Evolutionary conservation across 1,139 yeast species (phyloP).

Genomic region (Magnusiomyces fungicola): DNA sequence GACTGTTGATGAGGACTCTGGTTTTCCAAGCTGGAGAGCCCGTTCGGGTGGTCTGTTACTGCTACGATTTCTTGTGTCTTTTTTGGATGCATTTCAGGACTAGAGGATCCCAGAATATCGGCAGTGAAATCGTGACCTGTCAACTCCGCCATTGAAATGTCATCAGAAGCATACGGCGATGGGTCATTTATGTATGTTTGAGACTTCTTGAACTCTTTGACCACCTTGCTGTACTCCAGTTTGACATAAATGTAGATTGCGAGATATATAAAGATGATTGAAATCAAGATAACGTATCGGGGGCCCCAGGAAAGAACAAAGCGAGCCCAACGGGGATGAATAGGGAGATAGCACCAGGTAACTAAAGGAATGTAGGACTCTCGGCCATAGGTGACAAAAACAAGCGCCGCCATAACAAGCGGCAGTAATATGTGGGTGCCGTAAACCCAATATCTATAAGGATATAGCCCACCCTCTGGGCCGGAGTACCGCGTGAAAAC

Average conservation of each 20-base stretch:
- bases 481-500: constrained; percentile 46
- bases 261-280: constrained; percentile 59
- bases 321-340: constrained; percentile 66
- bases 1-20: neutral
- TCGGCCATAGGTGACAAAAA: constrained; percentile 44
- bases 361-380: constrained; percentile 37
- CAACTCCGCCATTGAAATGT: neutral
- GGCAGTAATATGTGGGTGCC: constrained; percentile 56
- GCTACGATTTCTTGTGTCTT: neutral
- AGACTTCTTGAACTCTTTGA: constrained; percentile 24
- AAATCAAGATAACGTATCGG: constrained; percentile 56
- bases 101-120: neutral
- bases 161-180: neutral
- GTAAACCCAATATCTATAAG: constrained; percentile 53
- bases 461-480: constrained; percentile 70
- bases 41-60: neutral
- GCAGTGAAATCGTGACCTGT: constrained; percentile 6
- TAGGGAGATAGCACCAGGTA: constrained; percentile 79
- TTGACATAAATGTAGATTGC: constrained; percentile 70
- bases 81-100: constrained; percentile 9
- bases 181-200: constrained; percentile 19
- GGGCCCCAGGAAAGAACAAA: constrained; percentile 78
- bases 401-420: constrained; percentile 60
- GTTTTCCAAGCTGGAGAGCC: neutral
- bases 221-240: constrained; percentile 27